Base-by-base conservation (phyloP, 371 early-diverging fungal genomes). In the Mucor indicus region DNA sequence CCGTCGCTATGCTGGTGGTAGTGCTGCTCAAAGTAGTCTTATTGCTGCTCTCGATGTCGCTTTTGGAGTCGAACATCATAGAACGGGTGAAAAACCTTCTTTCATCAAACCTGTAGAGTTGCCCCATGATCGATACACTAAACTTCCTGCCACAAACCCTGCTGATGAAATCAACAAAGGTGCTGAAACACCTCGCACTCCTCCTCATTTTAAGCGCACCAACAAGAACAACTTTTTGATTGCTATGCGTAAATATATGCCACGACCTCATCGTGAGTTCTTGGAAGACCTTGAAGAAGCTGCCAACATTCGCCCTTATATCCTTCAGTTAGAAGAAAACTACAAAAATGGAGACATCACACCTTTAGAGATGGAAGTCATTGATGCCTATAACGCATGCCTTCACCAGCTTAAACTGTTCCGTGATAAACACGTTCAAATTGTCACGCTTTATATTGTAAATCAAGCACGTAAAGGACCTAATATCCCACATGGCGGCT, bases 181-280 rank as follows among this genome's bases (percentile, higher is more conserved):
- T 21, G 21, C 58, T 12, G 30, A 44, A 35, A 55, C 54, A 38
- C 60, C 59, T 12, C 48, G 45, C 5, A 41, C 60, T 10, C 60
- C 73, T 48, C 69, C 82, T 39, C 59, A 69, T 41, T 62, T 66
- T 56, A 45, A 75, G 36, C 68, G 80, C 48, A 62, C 76, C 38
- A 85, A 61, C 38, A 69, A 60, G 21, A 83, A 65, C 64, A 80
- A 75, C 54, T 86, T 76, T 47, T 69, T 97, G 33, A 83, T 85
- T 43, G 89, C 86, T 38, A 98, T 98, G 93, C 88, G 98, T 36
- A 77, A 86, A 48, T 92, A 95, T 67, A 93, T 98, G 90, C 92
- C 96, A 4, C 79, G 83, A 23, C 79, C 79, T 5, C 94, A 95
- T 63, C 88, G 95, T 22, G 78, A 79, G 33, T 97, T 94, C 59